These are phyloP conservation scores for Talaromyces proteolyticus DNA, from an alignment of 495 filamentous ascomycete genomes.

Conservation along the genomic window DNA sequence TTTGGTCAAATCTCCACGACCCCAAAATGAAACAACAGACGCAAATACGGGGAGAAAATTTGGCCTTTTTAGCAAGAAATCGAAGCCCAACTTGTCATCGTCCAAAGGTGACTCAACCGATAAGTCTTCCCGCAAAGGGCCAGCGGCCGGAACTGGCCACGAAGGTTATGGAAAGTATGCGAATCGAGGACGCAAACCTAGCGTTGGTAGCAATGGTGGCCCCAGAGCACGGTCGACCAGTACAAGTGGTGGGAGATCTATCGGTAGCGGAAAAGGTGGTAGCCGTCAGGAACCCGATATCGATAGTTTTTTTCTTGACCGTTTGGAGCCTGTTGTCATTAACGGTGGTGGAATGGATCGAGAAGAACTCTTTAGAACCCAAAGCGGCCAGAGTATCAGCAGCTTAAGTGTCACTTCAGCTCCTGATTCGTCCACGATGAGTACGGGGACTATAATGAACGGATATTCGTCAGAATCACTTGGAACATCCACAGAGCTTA, in stretches of 20 bases:
- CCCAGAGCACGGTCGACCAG: conserved; percentile 50
- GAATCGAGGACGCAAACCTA: conserved; percentile 40
- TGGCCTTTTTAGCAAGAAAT: conserved; percentile 69
- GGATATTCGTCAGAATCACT: conserved; percentile 31
- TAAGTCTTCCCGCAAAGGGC: conserved; percentile 66
- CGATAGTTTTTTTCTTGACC: conserved; percentile 66
- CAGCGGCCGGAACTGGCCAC: conserved; percentile 87
- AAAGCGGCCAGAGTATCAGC: conserved; percentile 57
- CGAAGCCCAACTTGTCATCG: conserved; percentile 50
- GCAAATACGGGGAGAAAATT: conserved; percentile 50
- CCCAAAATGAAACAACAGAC: conserved; percentile 19
- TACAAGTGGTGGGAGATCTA: conserved; percentile 41
- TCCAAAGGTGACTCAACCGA: conserved; percentile 38
- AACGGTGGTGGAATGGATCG: conserved; percentile 58
- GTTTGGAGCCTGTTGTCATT: conserved; percentile 84
- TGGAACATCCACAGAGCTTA: conserved; percentile 16
- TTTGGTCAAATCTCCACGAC: conserved; percentile 18
- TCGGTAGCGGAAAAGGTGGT: conserved; percentile 48
- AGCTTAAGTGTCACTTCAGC: conserved; percentile 47
- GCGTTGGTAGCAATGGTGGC: conserved; percentile 39
- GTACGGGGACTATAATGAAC: conserved; percentile 13
- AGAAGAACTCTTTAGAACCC: conserved; percentile 49
- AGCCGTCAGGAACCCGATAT: conserved; percentile 46
- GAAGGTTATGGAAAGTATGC: conserved; percentile 87
- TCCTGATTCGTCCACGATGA: conserved; percentile 16